These are phyloP conservation scores for Sordariomycetes sp. DNA, from an alignment of 2,329 filamentous ascomycete species.

Conservation along the genomic window DNA sequence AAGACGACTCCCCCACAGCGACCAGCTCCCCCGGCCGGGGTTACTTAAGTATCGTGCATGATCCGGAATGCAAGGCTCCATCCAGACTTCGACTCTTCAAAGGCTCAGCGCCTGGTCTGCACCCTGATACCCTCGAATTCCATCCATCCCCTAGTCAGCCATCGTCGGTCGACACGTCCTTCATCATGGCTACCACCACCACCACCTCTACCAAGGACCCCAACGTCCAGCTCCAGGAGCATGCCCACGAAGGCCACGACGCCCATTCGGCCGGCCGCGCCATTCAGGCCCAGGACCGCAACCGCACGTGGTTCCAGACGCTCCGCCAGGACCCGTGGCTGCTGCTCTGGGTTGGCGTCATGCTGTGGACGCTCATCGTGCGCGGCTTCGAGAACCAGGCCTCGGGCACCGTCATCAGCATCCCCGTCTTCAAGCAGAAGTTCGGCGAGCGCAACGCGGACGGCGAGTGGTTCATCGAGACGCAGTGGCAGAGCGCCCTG, in stretches of 20 bases:
- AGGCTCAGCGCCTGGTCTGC: no score
- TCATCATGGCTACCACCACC: no score
- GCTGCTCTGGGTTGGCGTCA: constrained; percentile 17
- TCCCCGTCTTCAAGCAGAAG: constrained; percentile 10
- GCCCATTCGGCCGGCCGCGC: constrained; percentile 11
- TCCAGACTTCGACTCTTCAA: no score
- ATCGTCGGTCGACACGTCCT: no score
- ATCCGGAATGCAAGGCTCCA: no score
- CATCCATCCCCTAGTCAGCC: no score
- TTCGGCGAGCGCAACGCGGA: constrained; percentile 8
- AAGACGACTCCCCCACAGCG: no score
- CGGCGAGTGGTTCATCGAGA: constrained; percentile 7
- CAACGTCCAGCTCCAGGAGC: neutral
- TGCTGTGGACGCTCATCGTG: constrained; percentile 19
- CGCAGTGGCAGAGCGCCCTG: constrained; percentile 7
- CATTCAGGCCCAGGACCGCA: constrained; percentile 18
- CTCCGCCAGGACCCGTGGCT: constrained; percentile 16
- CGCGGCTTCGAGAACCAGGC: constrained; percentile 17
- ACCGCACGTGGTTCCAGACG: constrained; percentile 13
- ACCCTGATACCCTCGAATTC: no score
- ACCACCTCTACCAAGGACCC: neutral
- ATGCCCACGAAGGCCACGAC: neutral
- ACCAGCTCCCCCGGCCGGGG: no score
- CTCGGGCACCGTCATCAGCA: constrained; percentile 10
- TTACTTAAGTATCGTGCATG: no score